Percentiles rank a stretch among this genome's conserved stretches.
phyloP scores from a whole-genome alignment of 2,329 filamentous ascomycete genomes.

The Colletotrichum sp. region DNA sequence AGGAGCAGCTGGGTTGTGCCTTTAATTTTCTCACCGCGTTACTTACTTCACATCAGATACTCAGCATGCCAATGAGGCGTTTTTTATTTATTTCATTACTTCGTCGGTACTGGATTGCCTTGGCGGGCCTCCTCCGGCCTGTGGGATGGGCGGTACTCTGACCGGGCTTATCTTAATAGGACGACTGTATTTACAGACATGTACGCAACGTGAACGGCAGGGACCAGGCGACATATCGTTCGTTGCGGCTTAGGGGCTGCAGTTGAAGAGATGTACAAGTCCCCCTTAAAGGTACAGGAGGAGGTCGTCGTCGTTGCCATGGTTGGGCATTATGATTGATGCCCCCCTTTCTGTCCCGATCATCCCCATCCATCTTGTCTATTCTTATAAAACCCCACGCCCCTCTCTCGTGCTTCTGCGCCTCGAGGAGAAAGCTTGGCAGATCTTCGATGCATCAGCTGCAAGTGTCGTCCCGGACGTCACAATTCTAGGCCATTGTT shows the following conservation, averaged over 20 bases:
- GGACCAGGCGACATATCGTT: background rate
- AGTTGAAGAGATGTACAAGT: background rate
- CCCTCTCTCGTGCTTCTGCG: slow-evolving; percentile 1
- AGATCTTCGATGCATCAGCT: slow-evolving; percentile 6
- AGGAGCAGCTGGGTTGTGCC: background rate
- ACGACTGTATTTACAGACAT: background rate
- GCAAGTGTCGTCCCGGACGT: background rate
- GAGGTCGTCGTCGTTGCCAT: background rate
- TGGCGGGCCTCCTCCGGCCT: background rate
- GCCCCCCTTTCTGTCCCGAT: background rate
- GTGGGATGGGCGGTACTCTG: background rate
- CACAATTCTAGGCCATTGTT: background rate
- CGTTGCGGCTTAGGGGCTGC: background rate
- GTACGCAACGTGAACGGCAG: background rate
- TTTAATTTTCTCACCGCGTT: background rate
- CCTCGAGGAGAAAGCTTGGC: slow-evolving; percentile 8
- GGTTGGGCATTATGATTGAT: background rate
- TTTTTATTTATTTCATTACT: background rate
- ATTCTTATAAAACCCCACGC: slow-evolving; percentile 1
- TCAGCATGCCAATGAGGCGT: background rate
- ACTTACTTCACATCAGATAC: background rate
- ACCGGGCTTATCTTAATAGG: background rate
- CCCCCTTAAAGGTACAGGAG: background rate
- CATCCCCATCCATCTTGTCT: background rate
- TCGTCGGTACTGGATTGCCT: background rate